phyloP scores from a whole-genome alignment of 768 basidiomycete genomes.

The Boletus sp. region DNA sequence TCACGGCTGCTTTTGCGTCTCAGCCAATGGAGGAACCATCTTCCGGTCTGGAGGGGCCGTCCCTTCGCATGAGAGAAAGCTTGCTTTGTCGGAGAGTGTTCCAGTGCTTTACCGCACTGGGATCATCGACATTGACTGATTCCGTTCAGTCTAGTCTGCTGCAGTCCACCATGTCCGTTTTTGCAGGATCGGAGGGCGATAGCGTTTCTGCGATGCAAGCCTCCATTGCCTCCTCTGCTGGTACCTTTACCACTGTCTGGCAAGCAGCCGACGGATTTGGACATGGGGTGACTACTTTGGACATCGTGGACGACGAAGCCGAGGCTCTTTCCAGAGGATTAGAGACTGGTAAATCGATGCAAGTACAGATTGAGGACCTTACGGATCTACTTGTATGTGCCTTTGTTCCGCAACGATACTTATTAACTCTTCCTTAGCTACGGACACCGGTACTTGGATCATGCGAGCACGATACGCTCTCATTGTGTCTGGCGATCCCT shows the following conservation, averaged over 20 bases:
- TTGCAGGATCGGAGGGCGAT: conserved; percentile 86
- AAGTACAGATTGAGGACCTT: conserved; percentile 77
- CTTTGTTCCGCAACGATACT: background rate
- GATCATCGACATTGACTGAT: conserved; percentile 76
- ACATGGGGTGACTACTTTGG: conserved; percentile 80
- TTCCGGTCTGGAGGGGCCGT: conserved; percentile 43
- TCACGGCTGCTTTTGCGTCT: conserved; percentile 79
- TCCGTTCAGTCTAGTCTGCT: conserved; percentile 78
- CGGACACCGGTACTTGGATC: conserved; percentile 79
- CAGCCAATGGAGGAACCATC: conserved; percentile 65
- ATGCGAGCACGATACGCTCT: conserved; percentile 82
- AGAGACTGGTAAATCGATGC: conserved; percentile 49
- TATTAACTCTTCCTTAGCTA: conserved; percentile 19
- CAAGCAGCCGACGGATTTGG: conserved; percentile 85
- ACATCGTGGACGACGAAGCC: conserved; percentile 46
- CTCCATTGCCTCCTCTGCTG: conserved; percentile 83
- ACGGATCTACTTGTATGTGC: conserved; percentile 72
- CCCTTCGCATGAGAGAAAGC: conserved; percentile 75
- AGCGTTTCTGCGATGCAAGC: conserved; percentile 85
- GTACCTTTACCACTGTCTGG: conserved; percentile 85
- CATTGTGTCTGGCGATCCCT: conserved; percentile 55
- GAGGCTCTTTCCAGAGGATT: conserved; percentile 22
- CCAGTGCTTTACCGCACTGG: conserved; percentile 85
- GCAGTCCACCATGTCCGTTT: conserved; percentile 76
- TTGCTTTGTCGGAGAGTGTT: conserved; percentile 82